These are phyloP conservation scores for Sordariomycetes sp. DNA, from an alignment of 2,329 filamentous ascomycete species.

Conservation along the genomic window DNA sequence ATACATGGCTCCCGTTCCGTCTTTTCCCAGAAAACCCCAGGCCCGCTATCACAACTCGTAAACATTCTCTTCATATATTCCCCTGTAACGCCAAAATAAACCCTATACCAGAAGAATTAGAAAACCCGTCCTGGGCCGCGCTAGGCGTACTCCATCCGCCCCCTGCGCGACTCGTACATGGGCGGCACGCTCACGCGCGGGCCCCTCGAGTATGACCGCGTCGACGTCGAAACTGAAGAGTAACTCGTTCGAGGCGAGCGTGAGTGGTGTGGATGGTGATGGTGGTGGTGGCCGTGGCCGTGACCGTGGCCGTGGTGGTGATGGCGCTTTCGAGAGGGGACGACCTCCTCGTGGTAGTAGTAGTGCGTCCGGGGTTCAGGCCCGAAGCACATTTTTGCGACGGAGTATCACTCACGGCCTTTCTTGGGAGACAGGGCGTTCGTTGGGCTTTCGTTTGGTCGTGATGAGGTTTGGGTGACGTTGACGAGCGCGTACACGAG, in stretches of 20 bases:
- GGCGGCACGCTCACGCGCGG: conserved; percentile 26
- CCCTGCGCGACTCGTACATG: conserved; percentile 25
- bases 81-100: not conserved
- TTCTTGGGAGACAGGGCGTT: not conserved
- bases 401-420: not conserved
- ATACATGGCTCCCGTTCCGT: not conserved
- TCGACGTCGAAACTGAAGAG: conserved; percentile 5
- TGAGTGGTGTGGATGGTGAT: conserved; percentile 20
- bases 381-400: conserved; percentile 36
- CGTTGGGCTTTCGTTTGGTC: not conserved
- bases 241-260: conserved; percentile 21
- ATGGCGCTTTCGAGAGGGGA: conserved; percentile 29
- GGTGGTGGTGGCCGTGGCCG: conserved; percentile 24
- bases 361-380: conserved; percentile 31
- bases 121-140: conserved; percentile 21
- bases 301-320: conserved; percentile 26
- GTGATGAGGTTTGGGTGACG: not conserved
- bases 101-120: not conserved
- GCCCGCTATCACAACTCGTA: not conserved
- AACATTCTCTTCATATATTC: not conserved
- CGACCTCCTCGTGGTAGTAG: conserved; percentile 45
- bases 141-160: conserved; percentile 27
- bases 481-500: not conserved
- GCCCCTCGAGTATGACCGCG: conserved; percentile 19
- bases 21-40: not conserved